Evolutionary conservation across 1,284 basidiomycete genomes (phyloP), one percentile per base, ranked within the genome.

Genomic region (Heterobasidion parviporum): DNA sequence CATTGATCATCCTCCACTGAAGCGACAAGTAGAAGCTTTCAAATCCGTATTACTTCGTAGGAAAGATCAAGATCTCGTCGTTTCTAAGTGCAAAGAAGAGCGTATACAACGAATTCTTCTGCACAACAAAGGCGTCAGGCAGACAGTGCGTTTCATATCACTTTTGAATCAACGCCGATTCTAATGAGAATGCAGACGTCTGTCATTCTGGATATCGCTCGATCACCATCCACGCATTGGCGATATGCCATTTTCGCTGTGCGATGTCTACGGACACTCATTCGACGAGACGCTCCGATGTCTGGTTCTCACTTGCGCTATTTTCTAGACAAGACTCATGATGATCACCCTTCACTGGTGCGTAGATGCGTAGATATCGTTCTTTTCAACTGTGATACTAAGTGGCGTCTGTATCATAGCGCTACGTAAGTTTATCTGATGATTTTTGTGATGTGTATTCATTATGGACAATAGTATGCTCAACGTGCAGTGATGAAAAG

Each of bases 191-290:
- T 36, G 45, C 58, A 82, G 81, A 76, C 67, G 33, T 59, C 61
- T 1, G 63, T 68, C 10, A 67, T 85, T 18, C 65, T 85, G 33
- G 72, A 76, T 32, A 75, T 87, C 33, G 85, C 78, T 2, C 74
- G 76, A 16, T 78, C 79, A n/a, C 59, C 76, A 2, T 68, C 72
- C 16, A 89, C 88, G 12, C 90, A 96, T 68, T 95, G 93, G 93
- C 80, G 85, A 55, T 97, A 94, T 68, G 75, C 78, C 1, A 85
- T 93, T 49, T 81, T 84, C 36, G 88, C 90, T 1, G 74, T 86
- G 18, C 77, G 90, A 53, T 83, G 86, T 67, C 73, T 96, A 14
- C 80, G 89, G 44, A 82, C 85, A 1, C 73, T 95, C 33, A 75
- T 92, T 43, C 78, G 93, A 16, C 80, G 87, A 9, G 94, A 97